A percentile compares a stretch with the other conserved stretches of the same genome.
These are phyloP conservation scores for Kingdonia uniflora DNA, from an alignment of 164 flowering plant species.

Conservation along the genomic window DNA sequence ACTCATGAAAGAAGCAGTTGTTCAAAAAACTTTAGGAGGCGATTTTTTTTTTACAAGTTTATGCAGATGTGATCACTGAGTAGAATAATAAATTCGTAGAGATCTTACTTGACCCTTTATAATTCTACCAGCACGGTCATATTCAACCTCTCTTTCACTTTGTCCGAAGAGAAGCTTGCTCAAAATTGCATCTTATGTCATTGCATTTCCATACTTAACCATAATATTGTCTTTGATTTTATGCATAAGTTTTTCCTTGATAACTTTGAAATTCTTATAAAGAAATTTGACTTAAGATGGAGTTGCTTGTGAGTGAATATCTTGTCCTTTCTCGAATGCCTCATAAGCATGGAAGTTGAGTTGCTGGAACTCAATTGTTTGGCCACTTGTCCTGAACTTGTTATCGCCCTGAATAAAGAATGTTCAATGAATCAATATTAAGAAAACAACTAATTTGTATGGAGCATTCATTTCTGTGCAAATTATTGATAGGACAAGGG, in stretches of 20 bases:
- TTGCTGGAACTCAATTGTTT: no score
- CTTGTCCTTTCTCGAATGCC: slow-evolving; percentile 78
- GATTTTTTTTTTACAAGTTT: no score
- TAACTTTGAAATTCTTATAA: slow-evolving; percentile 40
- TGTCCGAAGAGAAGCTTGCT: slow-evolving; percentile 66
- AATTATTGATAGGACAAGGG: no score
- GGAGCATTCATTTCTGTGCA: no score
- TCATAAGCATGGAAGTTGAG: slow-evolving; percentile 63
- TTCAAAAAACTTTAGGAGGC: no score
- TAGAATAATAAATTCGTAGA: no score
- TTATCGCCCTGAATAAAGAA: slow-evolving; percentile 63
- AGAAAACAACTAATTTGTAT: background rate
- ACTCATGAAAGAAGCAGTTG: background rate
- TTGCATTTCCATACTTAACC: slow-evolving; percentile 85
- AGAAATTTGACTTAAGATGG: no score
- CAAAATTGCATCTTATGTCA: slow-evolving; percentile 50
- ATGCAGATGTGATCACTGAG: no score
- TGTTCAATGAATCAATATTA: no score
- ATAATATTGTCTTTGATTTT: slow-evolving; percentile 48
- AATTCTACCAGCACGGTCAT: no score
- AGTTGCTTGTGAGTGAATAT: slow-evolving; percentile 78
- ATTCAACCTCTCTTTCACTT: no score
- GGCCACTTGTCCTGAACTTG: slow-evolving; percentile 50
- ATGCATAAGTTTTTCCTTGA: slow-evolving; percentile 50
- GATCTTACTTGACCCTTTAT: no score